Evolutionary conservation across 768 basidiomycete species (phyloP).

Genomic region (Auricularia sp.): DNA sequence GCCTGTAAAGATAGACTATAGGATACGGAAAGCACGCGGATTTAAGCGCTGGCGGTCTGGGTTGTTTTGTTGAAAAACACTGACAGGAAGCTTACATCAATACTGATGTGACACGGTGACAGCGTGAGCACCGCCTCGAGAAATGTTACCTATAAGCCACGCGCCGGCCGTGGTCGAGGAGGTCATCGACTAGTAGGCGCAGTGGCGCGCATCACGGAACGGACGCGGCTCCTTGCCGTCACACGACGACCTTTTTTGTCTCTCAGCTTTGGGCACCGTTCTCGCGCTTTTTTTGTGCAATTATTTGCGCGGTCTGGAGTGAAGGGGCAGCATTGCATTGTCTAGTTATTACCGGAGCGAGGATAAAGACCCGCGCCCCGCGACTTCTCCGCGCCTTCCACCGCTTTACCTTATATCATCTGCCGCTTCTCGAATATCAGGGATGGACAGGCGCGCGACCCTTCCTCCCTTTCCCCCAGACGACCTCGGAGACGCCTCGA

Average conservation of each 20-base stretch:
- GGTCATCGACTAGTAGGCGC: neutral
- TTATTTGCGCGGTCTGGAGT: neutral
- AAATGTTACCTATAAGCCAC: neutral
- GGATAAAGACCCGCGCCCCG: neutral
- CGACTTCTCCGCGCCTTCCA: neutral
- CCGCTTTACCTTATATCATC: neutral
- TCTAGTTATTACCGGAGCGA: neutral
- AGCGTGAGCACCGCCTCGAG: neutral
- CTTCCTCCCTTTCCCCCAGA: neutral
- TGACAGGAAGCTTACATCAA: neutral
- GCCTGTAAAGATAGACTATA: conserved; percentile 8
- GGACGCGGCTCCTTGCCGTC: neutral
- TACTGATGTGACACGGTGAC: neutral
- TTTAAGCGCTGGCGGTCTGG: neutral
- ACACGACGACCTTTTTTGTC: neutral
- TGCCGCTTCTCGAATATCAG: neutral
- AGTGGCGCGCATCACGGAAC: neutral
- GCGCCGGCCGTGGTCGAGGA: neutral
- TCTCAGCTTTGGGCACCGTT: neutral
- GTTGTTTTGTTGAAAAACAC: neutral
- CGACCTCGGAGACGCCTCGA: neutral
- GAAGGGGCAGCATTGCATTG: neutral
- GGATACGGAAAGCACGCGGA: neutral
- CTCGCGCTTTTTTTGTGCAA: too few relatives aligned
- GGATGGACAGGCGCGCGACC: neutral